These are phyloP conservation scores for Phytophthora tubulina DNA, from an alignment of 352 stramenopile genomes.

Conservation along the genomic window DNA sequence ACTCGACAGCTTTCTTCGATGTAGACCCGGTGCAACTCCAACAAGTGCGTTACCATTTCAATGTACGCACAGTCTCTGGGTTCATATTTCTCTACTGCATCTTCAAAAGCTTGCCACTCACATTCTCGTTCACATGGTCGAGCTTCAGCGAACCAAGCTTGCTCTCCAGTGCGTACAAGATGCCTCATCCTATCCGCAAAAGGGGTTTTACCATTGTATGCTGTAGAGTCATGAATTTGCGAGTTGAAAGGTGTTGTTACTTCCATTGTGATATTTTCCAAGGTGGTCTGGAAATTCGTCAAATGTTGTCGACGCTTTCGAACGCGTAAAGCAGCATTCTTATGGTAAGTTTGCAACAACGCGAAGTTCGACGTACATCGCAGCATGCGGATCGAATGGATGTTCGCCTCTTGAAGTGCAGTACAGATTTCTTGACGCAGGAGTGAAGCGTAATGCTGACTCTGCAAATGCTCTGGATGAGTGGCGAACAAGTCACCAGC, in stretches of 20 bases:
- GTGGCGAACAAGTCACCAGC: conserved; percentile 32
- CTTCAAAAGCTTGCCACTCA: conserved; percentile 37
- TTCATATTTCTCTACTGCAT: conserved; percentile 30
- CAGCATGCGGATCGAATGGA: conserved; percentile 17
- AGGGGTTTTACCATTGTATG: background rate
- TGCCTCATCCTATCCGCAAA: conserved; percentile 3
- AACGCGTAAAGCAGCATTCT: conserved; percentile 13
- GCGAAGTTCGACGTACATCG: conserved; percentile 32
- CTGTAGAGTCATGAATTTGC: background rate
- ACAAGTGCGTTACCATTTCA: conserved; percentile 18
- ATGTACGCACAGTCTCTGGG: conserved; percentile 31
- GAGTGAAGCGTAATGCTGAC: conserved; percentile 27
- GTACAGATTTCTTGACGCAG: conserved; percentile 25
- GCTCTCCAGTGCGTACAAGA: conserved; percentile 21
- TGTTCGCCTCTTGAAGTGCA: conserved; percentile 20
- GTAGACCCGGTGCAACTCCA: conserved; percentile 51
- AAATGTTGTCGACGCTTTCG: conserved; percentile 28
- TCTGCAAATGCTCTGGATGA: conserved; percentile 34
- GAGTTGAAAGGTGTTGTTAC: background rate
- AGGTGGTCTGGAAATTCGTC: conserved; percentile 11
- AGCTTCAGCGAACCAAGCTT: conserved; percentile 28
- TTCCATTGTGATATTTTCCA: conserved; percentile 5
- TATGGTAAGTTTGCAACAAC: conserved; percentile 37
- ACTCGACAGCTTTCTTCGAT: conserved; percentile 39
- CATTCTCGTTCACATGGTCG: conserved; percentile 23